Evolutionary conservation across 352 stramenopile species (phyloP), one percentile per base, ranked within the genome.

Genomic region (Phytopythium montanum): DNA sequence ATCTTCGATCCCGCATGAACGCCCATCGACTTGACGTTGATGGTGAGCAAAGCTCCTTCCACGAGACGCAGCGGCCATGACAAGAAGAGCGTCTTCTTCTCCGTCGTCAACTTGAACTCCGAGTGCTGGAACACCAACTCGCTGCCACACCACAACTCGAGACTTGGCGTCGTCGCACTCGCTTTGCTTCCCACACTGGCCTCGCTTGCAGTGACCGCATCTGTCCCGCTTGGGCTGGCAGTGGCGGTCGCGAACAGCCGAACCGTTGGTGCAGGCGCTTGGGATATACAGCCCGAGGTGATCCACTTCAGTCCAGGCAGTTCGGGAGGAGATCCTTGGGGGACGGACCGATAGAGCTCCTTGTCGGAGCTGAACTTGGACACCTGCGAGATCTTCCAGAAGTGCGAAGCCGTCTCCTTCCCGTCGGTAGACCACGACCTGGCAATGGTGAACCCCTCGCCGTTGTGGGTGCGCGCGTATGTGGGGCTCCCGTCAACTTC

Each of bases 251-350:
- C 34, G 34, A 2, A 41, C 34, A 41, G 34, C 14, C 10, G 34
- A 41, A 41, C 34, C 10, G 34, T 41, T 19, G 34, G 31, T 10
- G 31, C 31, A 36, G 31, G 31, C 31, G 31, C 31, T 10, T 10
- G 31, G 5, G 31, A 10, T 10, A 72, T 98, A 99, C 16, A 99
- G 72, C 16, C 93, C 98, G n/a, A n/a, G n/a, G n/a, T n/a, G n/a
- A n/a, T n/a, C n/a, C n/a, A n/a, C n/a, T n/a, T n/a, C n/a, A n/a
- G n/a, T n/a, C n/a, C n/a, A n/a, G n/a, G n/a, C n/a, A n/a, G n/a
- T n/a, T n/a, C n/a, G n/a, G n/a, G n/a, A n/a, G n/a, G n/a, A n/a
- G n/a, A n/a, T n/a, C n/a, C n/a, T n/a, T n/a, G n/a, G n/a, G n/a
- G n/a, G n/a, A n/a, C n/a, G n/a, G n/a, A n/a, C n/a, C n/a, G n/a